Base-by-base conservation (phyloP, 2,329 filamentous ascomycete species). In the Monascus ruber region DNA sequence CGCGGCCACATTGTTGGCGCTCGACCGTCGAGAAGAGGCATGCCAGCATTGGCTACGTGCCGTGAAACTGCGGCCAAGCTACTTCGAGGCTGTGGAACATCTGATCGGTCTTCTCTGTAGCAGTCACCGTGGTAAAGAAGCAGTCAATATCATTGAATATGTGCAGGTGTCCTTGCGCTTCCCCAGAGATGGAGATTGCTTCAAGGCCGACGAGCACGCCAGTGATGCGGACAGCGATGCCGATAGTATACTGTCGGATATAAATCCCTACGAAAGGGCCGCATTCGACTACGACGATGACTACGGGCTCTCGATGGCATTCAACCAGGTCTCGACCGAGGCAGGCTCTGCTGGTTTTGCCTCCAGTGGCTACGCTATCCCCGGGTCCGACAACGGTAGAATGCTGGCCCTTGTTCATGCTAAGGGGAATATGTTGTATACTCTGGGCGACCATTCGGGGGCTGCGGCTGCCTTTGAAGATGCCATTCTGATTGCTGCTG, bases 381-480 rank as follows among this genome's bases (percentile, higher is more conserved):
- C 87, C 4, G 87, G 82, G 2, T 78, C 75, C 33, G 91, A 98
- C 49, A 96, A 95, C 56, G 91, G 89, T 6, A 78, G 91, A 43
- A 86, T 98, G 53, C 73, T 98, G 34, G 84, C 87, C n/a, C 72
- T 98, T 10, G 79, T 96, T 32, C 91, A 98, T 63, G 88, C 89
- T 17, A 98, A 96, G 62, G 91, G 89, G n/a, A 96, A 96, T 46
- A 93, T 96, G 82, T 72, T 96, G 1, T 98, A 98, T 62, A 79
- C 85, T 25, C 67, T 93, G 26, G 89, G 89, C 34, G 82, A 95
- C 48, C 83, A 91, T 47, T 70, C 73, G 31, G 77, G 73, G 32
- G 91, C 91, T 33, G 87, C 89, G 1, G 77, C 79, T 50, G 86
- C 91, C 4, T 98, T 98, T 51, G 91, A 98, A 59, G 87, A 95